Conservation (phyloP, 257 asterid genomes). For the Solanum phureja region DNA sequence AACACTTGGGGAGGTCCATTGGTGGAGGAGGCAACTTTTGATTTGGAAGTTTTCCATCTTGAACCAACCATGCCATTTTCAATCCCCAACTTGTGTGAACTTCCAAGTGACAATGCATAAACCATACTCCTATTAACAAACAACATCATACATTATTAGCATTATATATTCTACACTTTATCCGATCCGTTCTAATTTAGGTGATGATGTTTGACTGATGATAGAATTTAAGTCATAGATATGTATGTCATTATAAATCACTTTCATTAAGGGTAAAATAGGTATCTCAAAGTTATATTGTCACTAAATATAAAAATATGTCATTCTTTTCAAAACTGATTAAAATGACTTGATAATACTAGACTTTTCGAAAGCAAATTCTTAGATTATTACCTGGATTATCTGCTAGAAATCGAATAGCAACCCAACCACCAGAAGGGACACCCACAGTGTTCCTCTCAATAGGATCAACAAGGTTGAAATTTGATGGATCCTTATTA, state of each 20-base stretch:
- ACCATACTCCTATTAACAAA: background rate
- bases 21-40: slow-evolving; percentile 13
- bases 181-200: no score
- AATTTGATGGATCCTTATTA: no score
- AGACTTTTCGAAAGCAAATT: background rate
- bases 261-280: background rate
- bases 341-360: background rate
- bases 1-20: slow-evolving; percentile 12
- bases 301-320: no score
- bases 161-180: no score
- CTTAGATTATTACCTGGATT: slow-evolving; percentile 46
- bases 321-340: background rate
- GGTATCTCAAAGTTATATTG: background rate
- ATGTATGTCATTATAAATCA: background rate
- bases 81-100: background rate
- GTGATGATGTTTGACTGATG: background rate
- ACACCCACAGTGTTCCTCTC: slow-evolving; percentile 22
- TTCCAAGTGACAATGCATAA: background rate
- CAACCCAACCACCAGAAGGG: slow-evolving; percentile 62
- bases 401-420: slow-evolving; percentile 46
- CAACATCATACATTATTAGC: background rate
- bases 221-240: background rate
- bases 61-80: background rate
- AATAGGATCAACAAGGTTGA: background rate
- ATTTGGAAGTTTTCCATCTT: slow-evolving; percentile 41